Evolutionary conservation across 1,284 basidiomycete species (phyloP).

Genomic region (Cutaneotrichosporon mucoides): DNA sequence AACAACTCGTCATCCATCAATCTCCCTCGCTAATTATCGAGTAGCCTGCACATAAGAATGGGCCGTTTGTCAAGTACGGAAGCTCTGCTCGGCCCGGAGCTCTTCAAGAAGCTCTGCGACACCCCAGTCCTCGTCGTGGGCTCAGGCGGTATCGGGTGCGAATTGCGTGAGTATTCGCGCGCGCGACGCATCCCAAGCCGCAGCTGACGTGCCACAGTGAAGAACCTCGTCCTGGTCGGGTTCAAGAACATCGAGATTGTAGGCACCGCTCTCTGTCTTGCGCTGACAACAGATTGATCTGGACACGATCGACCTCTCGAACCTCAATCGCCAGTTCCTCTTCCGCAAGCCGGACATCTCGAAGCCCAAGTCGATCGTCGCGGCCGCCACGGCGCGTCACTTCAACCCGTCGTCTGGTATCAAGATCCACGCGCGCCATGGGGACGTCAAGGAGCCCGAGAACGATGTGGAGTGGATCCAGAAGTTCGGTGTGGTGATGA

Average conservation of each 20-base stretch:
- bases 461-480: constrained; percentile 89
- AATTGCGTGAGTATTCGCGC: constrained; percentile 64
- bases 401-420: constrained; percentile 78
- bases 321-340: constrained; percentile 95
- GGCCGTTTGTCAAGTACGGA: constrained; percentile 35
- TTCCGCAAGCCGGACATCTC: constrained; percentile 98
- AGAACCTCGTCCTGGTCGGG: constrained; percentile 90
- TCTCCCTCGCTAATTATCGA: not conserved
- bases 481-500: constrained; percentile 86
- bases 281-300: constrained; percentile 70
- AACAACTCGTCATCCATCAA: not conserved
- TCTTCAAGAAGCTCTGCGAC: constrained; percentile 54
- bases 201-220: constrained; percentile 58
- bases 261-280: constrained; percentile 6
- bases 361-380: constrained; percentile 90
- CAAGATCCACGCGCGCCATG: constrained; percentile 84
- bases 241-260: constrained; percentile 81
- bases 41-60: constrained; percentile 16
- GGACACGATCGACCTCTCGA: constrained; percentile 98
- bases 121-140: constrained; percentile 86
- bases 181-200: not conserved
- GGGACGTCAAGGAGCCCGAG: constrained; percentile 95
- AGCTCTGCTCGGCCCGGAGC: constrained; percentile 67
- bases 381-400: constrained; percentile 78
- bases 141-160: constrained; percentile 95